A percentile compares a stretch with the other conserved stretches of the same genome.
These are phyloP conservation scores for Solanum commersonii DNA, from an alignment of 257 asterid genomes.

Conservation along the genomic window DNA sequence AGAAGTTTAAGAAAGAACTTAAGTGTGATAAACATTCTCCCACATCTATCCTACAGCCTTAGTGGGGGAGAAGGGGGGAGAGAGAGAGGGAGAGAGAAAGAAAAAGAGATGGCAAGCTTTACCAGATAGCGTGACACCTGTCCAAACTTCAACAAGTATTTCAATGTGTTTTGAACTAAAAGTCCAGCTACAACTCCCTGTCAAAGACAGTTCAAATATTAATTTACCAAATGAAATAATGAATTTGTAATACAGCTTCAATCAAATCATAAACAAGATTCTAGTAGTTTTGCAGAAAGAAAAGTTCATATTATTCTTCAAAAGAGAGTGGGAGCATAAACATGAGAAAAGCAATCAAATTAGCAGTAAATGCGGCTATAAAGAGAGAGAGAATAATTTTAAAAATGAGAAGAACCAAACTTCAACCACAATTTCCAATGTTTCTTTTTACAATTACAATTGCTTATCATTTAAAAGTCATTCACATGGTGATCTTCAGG, in stretches of 20 bases:
- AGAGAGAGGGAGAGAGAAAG: not conserved
- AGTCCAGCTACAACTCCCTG: constrained; percentile 98
- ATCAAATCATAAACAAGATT: not conserved
- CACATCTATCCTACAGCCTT: not conserved
- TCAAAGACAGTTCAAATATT: constrained; percentile 7
- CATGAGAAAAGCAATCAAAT: not conserved
- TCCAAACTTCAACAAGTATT: constrained; percentile 85
- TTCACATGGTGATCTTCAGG: not conserved
- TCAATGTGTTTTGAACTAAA: constrained; percentile 90
- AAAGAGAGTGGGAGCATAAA: not conserved
- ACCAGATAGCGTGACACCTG: constrained; percentile 91
- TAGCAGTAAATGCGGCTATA: not conserved
- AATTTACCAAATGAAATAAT: not conserved
- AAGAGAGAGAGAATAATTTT: not conserved
- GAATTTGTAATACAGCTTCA: not conserved
- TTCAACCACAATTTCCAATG: not conserved
- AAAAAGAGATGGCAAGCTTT: constrained; percentile 1
- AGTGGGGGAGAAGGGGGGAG: not conserved
- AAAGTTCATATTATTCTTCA: not conserved
- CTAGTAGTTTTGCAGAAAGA: not conserved
- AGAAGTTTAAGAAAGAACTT: not conserved
- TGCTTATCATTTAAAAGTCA: not conserved
- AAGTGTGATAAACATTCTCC: not conserved
- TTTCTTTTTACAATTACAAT: not conserved
- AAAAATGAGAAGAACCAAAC: not conserved